phyloP scores from a whole-genome alignment of 192 early-diverging fungal species.

The Spizellomyces sp. region DNA sequence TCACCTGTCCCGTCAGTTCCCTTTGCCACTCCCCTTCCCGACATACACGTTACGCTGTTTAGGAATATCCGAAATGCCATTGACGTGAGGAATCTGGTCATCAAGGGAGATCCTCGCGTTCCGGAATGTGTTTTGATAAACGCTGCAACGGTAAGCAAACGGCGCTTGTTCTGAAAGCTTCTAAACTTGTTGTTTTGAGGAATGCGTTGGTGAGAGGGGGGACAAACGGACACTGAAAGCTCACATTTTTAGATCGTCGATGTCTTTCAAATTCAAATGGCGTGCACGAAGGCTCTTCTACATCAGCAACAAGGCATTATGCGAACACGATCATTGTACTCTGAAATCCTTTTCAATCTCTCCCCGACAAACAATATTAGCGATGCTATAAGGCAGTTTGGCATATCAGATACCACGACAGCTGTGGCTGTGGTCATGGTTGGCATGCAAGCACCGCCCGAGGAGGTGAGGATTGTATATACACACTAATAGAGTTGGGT shows the following conservation, averaged over 20 bases:
- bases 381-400: conserved; percentile 40
- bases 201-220: too few species aligned
- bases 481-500: background rate
- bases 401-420: conserved; percentile 31
- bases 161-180: background rate
- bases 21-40: conserved; percentile 3
- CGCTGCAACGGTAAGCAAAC: conserved; percentile 29
- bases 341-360: conserved; percentile 48
- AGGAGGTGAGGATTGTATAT: conserved; percentile 13
- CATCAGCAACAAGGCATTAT: conserved; percentile 29
- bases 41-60: conserved; percentile 33
- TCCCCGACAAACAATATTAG: conserved; percentile 41
- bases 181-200: background rate
- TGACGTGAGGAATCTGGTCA: conserved; percentile 27
- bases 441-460: conserved; percentile 1
- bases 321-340: conserved; percentile 41
- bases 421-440: conserved; percentile 27
- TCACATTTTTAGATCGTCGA: conserved; percentile 28
- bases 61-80: conserved; percentile 35
- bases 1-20: conserved; percentile 11
- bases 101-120: conserved; percentile 33
- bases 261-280: conserved; percentile 40
- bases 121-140: conserved; percentile 43
- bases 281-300: conserved; percentile 34
- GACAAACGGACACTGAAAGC: background rate